These are phyloP conservation scores for Luvunga scandens DNA, from an alignment of 345 rosid species.

Conservation along the genomic window DNA sequence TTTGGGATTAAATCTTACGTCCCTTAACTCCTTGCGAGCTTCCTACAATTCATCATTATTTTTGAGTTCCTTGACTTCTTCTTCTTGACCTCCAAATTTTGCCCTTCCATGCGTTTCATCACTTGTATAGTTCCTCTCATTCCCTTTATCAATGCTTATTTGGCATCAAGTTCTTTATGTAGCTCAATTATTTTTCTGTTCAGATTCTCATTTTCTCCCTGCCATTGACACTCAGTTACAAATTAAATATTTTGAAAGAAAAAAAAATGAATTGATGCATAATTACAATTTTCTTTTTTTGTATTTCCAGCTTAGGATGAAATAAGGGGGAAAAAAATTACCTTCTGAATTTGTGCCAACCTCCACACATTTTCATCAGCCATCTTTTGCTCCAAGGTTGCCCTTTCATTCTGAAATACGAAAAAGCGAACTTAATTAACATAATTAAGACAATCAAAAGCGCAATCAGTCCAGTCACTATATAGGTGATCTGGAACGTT, in stretches of 20 bases:
- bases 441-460: background rate
- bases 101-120: constrained; percentile 60
- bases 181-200: constrained; percentile 46
- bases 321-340: background rate
- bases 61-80: constrained; percentile 47
- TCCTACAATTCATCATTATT: constrained; percentile 59
- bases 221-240: constrained; percentile 18
- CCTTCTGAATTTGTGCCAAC: constrained; percentile 75
- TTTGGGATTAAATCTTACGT: constrained; percentile 26
- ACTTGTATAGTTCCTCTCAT: constrained; percentile 55
- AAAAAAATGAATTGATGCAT: constrained; percentile 5
- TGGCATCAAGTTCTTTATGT: constrained; percentile 51
- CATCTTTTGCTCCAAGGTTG: constrained; percentile 68
- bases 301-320: background rate
- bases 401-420: constrained; percentile 53
- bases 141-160: constrained; percentile 61
- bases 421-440: background rate
- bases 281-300: background rate
- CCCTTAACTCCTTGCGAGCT: constrained; percentile 65
- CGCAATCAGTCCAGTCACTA: background rate
- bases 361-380: constrained; percentile 48
- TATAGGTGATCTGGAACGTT: background rate
- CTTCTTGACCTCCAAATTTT: constrained; percentile 35
- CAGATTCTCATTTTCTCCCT: constrained; percentile 60
- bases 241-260: background rate